Evolutionary conservation across 2,329 filamentous ascomycete genomes (phyloP).

Genomic region (Capronia coronata): DNA sequence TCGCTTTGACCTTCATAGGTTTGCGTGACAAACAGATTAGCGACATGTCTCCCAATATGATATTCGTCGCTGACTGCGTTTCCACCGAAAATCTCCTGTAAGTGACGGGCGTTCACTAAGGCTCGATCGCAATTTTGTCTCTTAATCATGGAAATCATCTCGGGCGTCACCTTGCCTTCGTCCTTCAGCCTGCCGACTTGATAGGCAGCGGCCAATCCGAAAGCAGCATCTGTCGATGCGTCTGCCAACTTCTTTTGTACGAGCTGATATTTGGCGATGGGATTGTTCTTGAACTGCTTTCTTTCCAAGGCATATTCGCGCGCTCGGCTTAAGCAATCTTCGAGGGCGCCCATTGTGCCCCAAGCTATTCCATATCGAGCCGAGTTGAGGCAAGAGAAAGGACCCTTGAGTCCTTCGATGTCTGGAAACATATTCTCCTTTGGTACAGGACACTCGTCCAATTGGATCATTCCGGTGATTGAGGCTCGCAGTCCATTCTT

Average conservation of each 20-base stretch:
- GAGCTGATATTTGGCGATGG: constrained; percentile 90
- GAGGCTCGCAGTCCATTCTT: constrained; percentile 92
- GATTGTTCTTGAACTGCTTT: constrained; percentile 94
- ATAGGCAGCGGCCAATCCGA: constrained; percentile 78
- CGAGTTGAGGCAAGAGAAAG: constrained; percentile 90
- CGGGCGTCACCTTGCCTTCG: constrained; percentile 74
- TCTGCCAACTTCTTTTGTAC: constrained; percentile 97
- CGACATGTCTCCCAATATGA: constrained; percentile 85
- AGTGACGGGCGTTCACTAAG: constrained; percentile 65
- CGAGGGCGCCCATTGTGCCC: constrained; percentile 86
- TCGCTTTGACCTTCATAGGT: constrained; percentile 98
- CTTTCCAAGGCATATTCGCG: constrained; percentile 84
- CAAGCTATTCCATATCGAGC: constrained; percentile 90
- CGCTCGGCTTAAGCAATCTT: constrained; percentile 78
- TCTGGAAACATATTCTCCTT: constrained; percentile 90
- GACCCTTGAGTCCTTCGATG: constrained; percentile 77
- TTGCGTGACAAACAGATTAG: constrained; percentile 94
- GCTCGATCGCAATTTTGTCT: constrained; percentile 94
- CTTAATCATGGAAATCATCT: constrained; percentile 98
- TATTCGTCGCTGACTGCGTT: constrained; percentile 99
- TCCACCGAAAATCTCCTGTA: constrained; percentile 95
- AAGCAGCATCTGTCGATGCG: constrained; percentile 82
- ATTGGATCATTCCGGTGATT: constrained; percentile 95
- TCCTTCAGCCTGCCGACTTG: constrained; percentile 94
- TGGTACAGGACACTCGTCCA: constrained; percentile 83